Base-by-base conservation (phyloP, 495 filamentous ascomycete species). In the Hypomontagnella submonticulosa region DNA sequence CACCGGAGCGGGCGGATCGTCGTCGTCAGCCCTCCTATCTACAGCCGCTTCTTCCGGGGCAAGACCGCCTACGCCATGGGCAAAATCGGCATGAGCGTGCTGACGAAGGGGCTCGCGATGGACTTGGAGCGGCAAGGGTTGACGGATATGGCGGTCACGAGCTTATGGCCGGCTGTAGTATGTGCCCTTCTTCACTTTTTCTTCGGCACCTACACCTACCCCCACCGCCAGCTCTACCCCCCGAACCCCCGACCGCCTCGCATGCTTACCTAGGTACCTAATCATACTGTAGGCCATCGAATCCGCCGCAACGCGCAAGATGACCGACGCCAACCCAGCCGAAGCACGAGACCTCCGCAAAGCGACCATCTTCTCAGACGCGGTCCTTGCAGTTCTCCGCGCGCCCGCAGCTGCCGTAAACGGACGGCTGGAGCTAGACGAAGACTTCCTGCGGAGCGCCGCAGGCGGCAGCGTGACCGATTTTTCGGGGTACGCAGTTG, bases 51-150 rank as follows among this genome's bases (percentile, higher is more conserved):
- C 73, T 93, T 94, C 70, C 74, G 90, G 2, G 92, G 92, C 8
- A 96, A 96, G 83, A 91, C 90, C 0, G 90, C 89, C 13, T 96
- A 96, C 77, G 92, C 92, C 0, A 88, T 95, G 81, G 90, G 90
- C 50, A 96, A 96, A 71, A 85, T 93, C 12, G 90, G 80, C 12
- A 96, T 96, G 92, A 89, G 85, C 73, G 89, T 93, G 12, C 69
- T 96, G 36, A 90, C 89, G 0, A 91, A 90, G 66, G 92, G 92
- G 3, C 75, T 96, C 18, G 92, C 88, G 2, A 92, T 95, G 89
- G 92, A 96, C 69, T 92, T 91, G 71, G 78, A 86, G 57, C 71
- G 91, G 50, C 83, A 93, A 65, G 88, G 82, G 4, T 79, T 82
- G 47, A 75, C 47, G 7, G 81, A 85, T 13, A 91, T 95, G 91